Percentiles rank a stretch among this genome's conserved stretches.
phyloP scores from a whole-genome alignment of 139 green algal species.

The Chlorella sp. region DNA sequence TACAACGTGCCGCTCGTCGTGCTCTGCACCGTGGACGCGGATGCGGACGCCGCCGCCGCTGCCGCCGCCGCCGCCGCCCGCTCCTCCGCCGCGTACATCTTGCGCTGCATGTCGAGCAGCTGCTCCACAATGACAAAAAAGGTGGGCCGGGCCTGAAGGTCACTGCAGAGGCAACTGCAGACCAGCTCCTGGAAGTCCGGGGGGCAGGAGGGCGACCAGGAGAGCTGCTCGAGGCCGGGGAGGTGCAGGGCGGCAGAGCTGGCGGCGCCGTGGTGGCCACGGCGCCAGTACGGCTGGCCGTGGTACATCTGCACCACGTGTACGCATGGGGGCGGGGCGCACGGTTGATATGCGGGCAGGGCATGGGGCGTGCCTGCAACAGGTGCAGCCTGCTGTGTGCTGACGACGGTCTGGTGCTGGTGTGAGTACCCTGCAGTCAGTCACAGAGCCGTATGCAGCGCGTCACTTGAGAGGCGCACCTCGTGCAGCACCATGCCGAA shows the following conservation, averaged over 20 bases:
- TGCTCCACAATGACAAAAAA: conserved; percentile 3
- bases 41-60: too few species aligned
- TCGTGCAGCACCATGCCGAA: conserved; percentile 11
- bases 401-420: too few species aligned
- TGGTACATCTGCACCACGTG: conserved; percentile 15
- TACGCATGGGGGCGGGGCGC: too few species aligned
- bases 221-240: not conserved
- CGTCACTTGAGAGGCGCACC: too few species aligned
- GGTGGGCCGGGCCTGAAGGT: conserved; percentile 1
- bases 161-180: not conserved
- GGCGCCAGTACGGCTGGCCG: conserved; percentile 2
- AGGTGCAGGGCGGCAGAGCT: not conserved
- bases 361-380: too few species aligned
- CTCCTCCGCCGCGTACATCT: not conserved
- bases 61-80: too few species aligned
- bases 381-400: too few species aligned
- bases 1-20: too few species aligned
- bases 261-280: not conserved
- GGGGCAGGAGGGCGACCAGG: not conserved
- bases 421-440: too few species aligned
- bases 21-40: too few species aligned
- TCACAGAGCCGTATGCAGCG: too few species aligned
- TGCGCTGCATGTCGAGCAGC: conserved; percentile 5
- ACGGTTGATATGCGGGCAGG: too few species aligned
- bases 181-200: not conserved